Evolutionary conservation across 257 asterid species (phyloP).

Genomic region (Plantago ovata): DNA sequence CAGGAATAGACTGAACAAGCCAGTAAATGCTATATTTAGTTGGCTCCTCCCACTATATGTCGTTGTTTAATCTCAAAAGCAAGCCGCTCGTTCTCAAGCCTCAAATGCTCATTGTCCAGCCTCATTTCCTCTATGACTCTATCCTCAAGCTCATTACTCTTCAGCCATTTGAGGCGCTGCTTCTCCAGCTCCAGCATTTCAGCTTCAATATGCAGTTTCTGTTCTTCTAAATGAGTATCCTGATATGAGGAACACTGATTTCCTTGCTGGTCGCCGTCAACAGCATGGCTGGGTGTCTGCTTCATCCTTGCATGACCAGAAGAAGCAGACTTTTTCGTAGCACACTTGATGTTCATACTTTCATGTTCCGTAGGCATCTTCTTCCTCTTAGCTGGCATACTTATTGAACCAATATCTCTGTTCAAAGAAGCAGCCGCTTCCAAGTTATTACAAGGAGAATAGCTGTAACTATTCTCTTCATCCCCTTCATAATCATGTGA

Average conservation of each 20-base stretch:
- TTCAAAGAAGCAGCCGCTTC: no score
- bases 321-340: background rate
- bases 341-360: background rate
- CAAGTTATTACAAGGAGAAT: no score
- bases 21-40: slow-evolving; percentile 1
- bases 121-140: slow-evolving; percentile 21
- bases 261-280: background rate
- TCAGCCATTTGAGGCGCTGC: slow-evolving; percentile 6
- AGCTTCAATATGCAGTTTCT: slow-evolving; percentile 1
- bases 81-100: slow-evolving; percentile 21
- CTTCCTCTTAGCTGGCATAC: no score
- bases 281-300: background rate
- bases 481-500: slow-evolving; percentile 43
- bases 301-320: slow-evolving; percentile 2
- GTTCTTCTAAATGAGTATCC: background rate
- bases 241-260: background rate
- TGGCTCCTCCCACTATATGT: slow-evolving; percentile 11
- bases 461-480: slow-evolving; percentile 29
- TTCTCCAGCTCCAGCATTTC: slow-evolving; percentile 11
- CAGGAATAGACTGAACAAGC: no score
- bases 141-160: slow-evolving; percentile 16
- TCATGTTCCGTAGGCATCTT: no score
- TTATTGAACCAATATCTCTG: slow-evolving; percentile 14
- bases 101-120: slow-evolving; percentile 20
- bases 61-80: slow-evolving; percentile 13